Percentiles rank a stretch among this genome's conserved stretches.
These are phyloP conservation scores for Amanita subjunquillea DNA, from an alignment of 768 basidiomycete species.

Conservation along the genomic window DNA sequence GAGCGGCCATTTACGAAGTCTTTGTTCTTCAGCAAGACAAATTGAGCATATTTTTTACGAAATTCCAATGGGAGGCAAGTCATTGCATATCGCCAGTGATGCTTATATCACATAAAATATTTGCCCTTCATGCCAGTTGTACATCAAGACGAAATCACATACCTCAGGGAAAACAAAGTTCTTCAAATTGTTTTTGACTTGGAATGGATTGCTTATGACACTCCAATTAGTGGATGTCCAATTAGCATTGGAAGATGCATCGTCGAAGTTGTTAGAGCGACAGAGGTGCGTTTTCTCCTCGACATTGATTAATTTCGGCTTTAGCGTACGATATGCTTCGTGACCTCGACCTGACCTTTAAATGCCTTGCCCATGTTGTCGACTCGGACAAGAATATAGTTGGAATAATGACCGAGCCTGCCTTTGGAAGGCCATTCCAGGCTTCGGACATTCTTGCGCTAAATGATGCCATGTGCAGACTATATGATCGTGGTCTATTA, in stretches of 20 bases:
- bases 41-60: conserved; percentile 25
- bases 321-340: conserved; percentile 16
- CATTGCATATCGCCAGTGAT: conserved; percentile 17
- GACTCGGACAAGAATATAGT: conserved; percentile 19
- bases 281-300: conserved; percentile 9
- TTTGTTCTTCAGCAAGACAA: conserved; percentile 19
- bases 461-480: conserved; percentile 16
- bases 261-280: conserved; percentile 7
- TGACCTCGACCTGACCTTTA: conserved; percentile 24
- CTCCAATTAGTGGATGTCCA: conserved; percentile 17
- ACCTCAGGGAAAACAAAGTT: conserved; percentile 24
- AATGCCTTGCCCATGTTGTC: conserved; percentile 24
- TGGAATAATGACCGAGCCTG: conserved; percentile 26
- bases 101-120: conserved; percentile 16
- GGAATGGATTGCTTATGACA: background rate
- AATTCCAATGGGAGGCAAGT: conserved; percentile 17
- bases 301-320: background rate
- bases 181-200: background rate
- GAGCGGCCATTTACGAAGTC: background rate
- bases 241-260: conserved; percentile 11
- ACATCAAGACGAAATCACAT: conserved; percentile 25
- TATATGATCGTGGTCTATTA: too few relatives aligned
- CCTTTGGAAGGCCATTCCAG: conserved; percentile 19
- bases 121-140: conserved; percentile 25
- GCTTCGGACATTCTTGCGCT: conserved; percentile 20